Conservation (phyloP, 2,329 filamentous ascomycete genomes). For the Aspergillus clavatus region DNA sequence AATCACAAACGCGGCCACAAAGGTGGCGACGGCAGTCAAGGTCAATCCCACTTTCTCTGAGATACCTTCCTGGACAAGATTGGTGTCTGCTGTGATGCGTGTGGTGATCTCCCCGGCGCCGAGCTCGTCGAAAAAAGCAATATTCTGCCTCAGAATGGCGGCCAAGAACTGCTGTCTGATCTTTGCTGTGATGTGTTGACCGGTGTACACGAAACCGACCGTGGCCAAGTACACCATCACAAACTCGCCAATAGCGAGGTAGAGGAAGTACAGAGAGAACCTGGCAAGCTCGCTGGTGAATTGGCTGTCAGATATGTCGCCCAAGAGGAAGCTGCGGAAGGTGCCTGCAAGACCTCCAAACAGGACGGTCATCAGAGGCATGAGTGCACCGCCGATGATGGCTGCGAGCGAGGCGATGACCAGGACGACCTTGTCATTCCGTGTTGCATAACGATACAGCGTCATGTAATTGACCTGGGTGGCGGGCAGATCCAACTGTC, state of each 20-base stretch:
- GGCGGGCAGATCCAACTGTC: slow-evolving; percentile 62
- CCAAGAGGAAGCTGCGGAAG: slow-evolving; percentile 62
- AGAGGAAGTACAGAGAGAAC: slow-evolving; percentile 77
- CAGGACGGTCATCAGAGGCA: slow-evolving; percentile 75
- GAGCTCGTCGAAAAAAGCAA: slow-evolving; percentile 87
- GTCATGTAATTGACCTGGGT: slow-evolving; percentile 59
- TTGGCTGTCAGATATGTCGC: slow-evolving; percentile 43
- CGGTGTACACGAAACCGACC: slow-evolving; percentile 86
- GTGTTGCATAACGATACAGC: slow-evolving; percentile 66
- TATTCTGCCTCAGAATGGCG: slow-evolving; percentile 81
- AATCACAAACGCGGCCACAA: slow-evolving; percentile 83
- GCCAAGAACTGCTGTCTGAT: slow-evolving; percentile 78
- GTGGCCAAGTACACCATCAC: slow-evolving; percentile 72
- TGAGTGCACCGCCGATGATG: slow-evolving; percentile 68
- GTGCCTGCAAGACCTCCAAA: slow-evolving; percentile 71
- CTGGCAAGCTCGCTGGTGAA: slow-evolving; percentile 59
- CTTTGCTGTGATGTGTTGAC: slow-evolving; percentile 72
- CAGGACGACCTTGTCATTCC: slow-evolving; percentile 61
- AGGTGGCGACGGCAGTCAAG: slow-evolving; percentile 70
- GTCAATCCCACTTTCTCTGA: slow-evolving; percentile 83
- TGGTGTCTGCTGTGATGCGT: slow-evolving; percentile 89
- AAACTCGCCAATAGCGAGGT: slow-evolving; percentile 77
- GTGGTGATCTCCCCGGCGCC: slow-evolving; percentile 92
- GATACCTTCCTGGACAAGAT: slow-evolving; percentile 87
- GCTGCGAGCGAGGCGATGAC: slow-evolving; percentile 57